phyloP scores from a whole-genome alignment of 164 flowering plant species.

The Dillenia suffruticosa region DNA sequence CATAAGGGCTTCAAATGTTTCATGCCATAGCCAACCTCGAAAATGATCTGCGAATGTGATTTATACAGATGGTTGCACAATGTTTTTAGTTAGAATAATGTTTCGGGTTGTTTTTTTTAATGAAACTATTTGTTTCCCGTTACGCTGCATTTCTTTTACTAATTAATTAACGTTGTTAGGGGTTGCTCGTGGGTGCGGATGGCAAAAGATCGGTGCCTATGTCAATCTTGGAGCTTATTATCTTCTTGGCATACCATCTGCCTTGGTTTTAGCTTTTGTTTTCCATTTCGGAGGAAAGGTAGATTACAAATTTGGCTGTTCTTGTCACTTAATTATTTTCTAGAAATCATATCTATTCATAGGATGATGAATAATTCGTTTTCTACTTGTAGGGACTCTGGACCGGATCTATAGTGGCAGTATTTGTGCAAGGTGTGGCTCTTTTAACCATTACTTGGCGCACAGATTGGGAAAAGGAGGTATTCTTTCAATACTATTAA shows the following conservation, averaged over 20 bases:
- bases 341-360: no score
- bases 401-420: conserved; percentile 24
- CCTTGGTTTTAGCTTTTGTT: conserved; percentile 24
- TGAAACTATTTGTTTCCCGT: no score
- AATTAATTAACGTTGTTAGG: conserved; percentile 12
- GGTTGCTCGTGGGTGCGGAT: conserved; percentile 33
- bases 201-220: conserved; percentile 38
- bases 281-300: conserved; percentile 37
- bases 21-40: no score
- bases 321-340: no score
- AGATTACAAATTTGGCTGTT: neutral
- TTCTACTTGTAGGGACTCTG: conserved; percentile 24
- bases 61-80: no score
- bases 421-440: conserved; percentile 14
- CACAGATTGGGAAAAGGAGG: conserved; percentile 30
- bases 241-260: conserved; percentile 31
- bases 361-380: no score
- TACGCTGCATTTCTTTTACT: no score
- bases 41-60: no score
- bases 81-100: no score
- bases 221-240: conserved; percentile 38
- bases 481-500: conserved; percentile 2
- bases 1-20: no score
- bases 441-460: conserved; percentile 10
- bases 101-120: no score